These are phyloP conservation scores for Emergomyces orientalis DNA, from an alignment of 2,329 filamentous ascomycete species.

Conservation along the genomic window DNA sequence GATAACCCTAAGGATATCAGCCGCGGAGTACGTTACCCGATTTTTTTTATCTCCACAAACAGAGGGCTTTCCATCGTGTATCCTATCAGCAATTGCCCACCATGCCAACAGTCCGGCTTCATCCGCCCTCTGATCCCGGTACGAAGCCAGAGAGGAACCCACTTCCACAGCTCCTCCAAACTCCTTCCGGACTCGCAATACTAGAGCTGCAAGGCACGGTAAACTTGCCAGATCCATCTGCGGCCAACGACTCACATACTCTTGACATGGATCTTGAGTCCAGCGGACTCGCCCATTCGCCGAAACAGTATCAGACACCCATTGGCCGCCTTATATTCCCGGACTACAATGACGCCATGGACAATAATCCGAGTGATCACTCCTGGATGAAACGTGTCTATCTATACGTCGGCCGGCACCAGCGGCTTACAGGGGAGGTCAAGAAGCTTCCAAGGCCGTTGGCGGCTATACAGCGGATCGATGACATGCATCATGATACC, in stretches of 20 bases:
- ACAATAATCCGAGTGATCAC: slow-evolving; percentile 35
- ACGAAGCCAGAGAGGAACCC: slow-evolving; percentile 39
- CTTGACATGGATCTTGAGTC: slow-evolving; percentile 15
- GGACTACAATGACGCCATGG: slow-evolving; percentile 51
- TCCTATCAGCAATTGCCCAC: background rate
- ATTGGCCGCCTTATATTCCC: slow-evolving; percentile 73
- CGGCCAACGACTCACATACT: slow-evolving; percentile 22
- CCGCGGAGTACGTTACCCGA: background rate
- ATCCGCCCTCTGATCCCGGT: slow-evolving; percentile 19
- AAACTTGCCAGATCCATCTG: slow-evolving; percentile 53
- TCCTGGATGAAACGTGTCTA: slow-evolving; percentile 87
- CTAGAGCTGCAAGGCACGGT: slow-evolving; percentile 89
- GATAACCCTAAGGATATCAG: background rate
- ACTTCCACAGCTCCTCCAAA: slow-evolving; percentile 74
- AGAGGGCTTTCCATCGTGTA: background rate
- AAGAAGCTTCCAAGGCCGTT: slow-evolving; percentile 74
- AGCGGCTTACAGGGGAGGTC: slow-evolving; percentile 79
- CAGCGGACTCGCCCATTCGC: slow-evolving; percentile 11
- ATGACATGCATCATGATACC: slow-evolving; percentile 13
- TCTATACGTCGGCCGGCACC: slow-evolving; percentile 79
- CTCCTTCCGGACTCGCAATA: slow-evolving; percentile 78
- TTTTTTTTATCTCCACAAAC: background rate
- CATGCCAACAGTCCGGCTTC: slow-evolving; percentile 38
- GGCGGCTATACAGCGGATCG: slow-evolving; percentile 61
- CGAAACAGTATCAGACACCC: slow-evolving; percentile 35